Percentiles rank a stretch among this genome's conserved stretches.
phyloP scores from a whole-genome alignment of 2,329 filamentous ascomycete genomes.

The Fusarium irregulare region DNA sequence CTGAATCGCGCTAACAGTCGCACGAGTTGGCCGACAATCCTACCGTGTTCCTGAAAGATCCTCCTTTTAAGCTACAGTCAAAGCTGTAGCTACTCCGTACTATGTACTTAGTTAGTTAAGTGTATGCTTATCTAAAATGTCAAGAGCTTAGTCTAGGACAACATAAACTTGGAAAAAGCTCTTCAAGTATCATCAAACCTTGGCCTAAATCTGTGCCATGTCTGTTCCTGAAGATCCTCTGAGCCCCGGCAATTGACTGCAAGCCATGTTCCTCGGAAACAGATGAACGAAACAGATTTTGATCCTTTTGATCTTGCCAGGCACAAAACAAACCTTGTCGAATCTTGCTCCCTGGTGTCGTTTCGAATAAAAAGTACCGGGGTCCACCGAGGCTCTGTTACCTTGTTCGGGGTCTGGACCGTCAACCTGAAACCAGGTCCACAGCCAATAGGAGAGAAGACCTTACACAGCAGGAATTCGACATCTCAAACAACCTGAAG shows the following conservation, averaged over 20 bases:
- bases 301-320: neutral
- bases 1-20: neutral
- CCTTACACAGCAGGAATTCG: constrained; percentile 6
- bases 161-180: neutral
- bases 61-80: neutral
- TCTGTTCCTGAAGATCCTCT: neutral
- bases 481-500: constrained; percentile 19
- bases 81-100: neutral
- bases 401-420: constrained; percentile 18
- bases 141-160: neutral
- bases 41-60: neutral
- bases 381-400: constrained; percentile 21
- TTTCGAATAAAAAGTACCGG: constrained; percentile 17
- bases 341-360: neutral
- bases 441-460: constrained; percentile 29
- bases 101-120: neutral
- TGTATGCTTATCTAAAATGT: neutral
- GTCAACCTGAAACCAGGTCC: constrained; percentile 30
- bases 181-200: neutral
- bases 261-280: neutral
- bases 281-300: constrained; percentile 12
- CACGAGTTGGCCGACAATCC: neutral
- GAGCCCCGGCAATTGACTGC: neutral
- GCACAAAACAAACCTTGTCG: neutral
- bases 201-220: neutral